A percentile compares a stretch with the other conserved stretches of the same genome.
phyloP scores from a whole-genome alignment of 768 basidiomycete species.

The Suillus plorans region DNA sequence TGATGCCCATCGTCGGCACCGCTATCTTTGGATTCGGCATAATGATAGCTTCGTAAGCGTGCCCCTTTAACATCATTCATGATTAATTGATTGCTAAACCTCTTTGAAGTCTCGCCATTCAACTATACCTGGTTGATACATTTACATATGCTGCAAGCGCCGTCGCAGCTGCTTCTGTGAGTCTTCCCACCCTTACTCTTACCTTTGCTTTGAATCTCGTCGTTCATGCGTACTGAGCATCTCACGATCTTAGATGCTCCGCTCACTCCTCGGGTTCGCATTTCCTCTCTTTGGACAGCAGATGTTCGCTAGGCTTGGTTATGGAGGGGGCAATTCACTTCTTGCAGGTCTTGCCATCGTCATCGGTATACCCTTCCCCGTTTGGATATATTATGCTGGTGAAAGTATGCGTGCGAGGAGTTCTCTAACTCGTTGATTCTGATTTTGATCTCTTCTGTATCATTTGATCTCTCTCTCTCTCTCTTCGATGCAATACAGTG shows the following conservation, averaged over 20 bases:
- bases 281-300: not conserved
- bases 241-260: not conserved
- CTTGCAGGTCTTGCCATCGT: not conserved
- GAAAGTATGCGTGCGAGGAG: not conserved
- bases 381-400: not conserved
- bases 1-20: constrained; percentile 69
- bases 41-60: constrained; percentile 57
- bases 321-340: not conserved
- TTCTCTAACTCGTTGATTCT: not conserved
- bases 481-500: not conserved
- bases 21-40: constrained; percentile 60
- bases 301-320: not conserved
- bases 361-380: not conserved
- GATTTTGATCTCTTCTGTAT: too few relatives aligned
- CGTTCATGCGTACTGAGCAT: not conserved
- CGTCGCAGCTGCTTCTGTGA: constrained; percentile 57
- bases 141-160: constrained; percentile 71
- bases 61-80: not conserved
- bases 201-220: not conserved
- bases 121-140: constrained; percentile 69
- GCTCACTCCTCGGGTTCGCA: not conserved
- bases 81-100: not conserved
- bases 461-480: constrained; percentile 21
- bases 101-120: constrained; percentile 53
- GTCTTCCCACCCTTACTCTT: constrained; percentile 15